Conservation (phyloP, 2,329 filamentous ascomycete genomes). For the Cladosporium sp. region DNA sequence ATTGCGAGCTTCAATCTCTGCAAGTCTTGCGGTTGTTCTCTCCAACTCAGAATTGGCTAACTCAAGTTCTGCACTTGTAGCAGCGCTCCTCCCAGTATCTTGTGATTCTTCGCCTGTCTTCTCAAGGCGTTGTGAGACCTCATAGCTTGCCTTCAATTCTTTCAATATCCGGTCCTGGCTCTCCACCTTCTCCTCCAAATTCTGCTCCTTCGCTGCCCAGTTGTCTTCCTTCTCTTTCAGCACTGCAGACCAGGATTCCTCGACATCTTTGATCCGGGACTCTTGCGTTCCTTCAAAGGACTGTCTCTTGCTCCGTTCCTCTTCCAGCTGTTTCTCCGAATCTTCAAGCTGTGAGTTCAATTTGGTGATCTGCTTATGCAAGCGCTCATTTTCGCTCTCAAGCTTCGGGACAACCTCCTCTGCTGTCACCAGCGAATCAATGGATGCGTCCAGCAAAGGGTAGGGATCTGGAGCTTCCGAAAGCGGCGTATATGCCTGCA, state of each 20-base stretch:
- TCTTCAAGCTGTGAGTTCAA: slow-evolving; percentile 80
- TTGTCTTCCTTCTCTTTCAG: slow-evolving; percentile 92
- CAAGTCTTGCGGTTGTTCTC: slow-evolving; percentile 76
- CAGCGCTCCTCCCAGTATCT: slow-evolving; percentile 53
- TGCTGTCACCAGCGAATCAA: slow-evolving; percentile 86
- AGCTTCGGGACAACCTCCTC: slow-evolving; percentile 90
- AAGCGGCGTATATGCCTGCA: slow-evolving; percentile 86
- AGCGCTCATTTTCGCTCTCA: slow-evolving; percentile 77
- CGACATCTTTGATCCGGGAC: slow-evolving; percentile 78
- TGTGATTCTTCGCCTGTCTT: slow-evolving; percentile 61
- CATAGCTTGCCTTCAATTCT: slow-evolving; percentile 94
- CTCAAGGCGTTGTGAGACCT: slow-evolving; percentile 86
- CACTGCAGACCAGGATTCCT: slow-evolving; percentile 83
- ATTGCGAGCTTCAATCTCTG: slow-evolving; percentile 88
- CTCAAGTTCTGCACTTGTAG: slow-evolving; percentile 85
- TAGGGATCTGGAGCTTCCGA: slow-evolving; percentile 97
- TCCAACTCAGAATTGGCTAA: slow-evolving; percentile 90
- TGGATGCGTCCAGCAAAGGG: slow-evolving; percentile 88
- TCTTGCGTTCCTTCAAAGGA: slow-evolving; percentile 74
- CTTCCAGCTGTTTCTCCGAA: slow-evolving; percentile 71
- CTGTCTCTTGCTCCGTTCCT: slow-evolving; percentile 67
- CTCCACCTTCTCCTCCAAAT: slow-evolving; percentile 86
- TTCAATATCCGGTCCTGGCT: slow-evolving; percentile 87
- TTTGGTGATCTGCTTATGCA: slow-evolving; percentile 72
- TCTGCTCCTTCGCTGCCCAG: slow-evolving; percentile 90